Base-by-base conservation (phyloP, 106 monocot species). In the Chionographis japonica region DNA sequence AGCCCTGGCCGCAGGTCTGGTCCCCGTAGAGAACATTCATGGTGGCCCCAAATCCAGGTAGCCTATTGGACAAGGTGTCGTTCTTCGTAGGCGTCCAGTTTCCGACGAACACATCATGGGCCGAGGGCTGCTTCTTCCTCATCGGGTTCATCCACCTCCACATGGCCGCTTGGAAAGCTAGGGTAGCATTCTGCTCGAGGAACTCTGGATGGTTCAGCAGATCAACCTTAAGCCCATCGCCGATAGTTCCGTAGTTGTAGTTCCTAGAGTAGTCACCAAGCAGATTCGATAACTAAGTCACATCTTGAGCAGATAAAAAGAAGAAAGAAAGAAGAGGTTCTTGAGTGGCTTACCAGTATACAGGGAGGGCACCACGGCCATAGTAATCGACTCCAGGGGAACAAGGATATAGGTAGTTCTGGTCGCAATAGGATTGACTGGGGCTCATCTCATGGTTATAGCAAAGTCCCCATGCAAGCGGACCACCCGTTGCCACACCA, bases 31-130 rank as follows among this genome's bases (percentile, higher is more conserved):
- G 86, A 67, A 92, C 20, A 54, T 97, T 97, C 89, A 97, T 92
- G 52, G 92, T 92, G 14, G 86, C 66, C 2, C 97, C 97, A 56
- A 97, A 97, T 41, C 97, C 97, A 59, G 92, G 92, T 0, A 87
- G 73, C 82, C 92, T 89, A 40, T 92, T 86, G 4, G 83, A 76
- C 61, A 72, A 38, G 2, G 97, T 97, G 53, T 97, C 97, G 13
- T 97, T 97, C 80, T 92, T 97, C 3, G 92, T 83, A 37, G 97
- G 89, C 66, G 87, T 81, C 97, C 97, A 97, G 78, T 84, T 89
- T 6, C 92, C 89, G 12, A 92, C 92, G 54, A 94, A 86, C 6
- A 65, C 91, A 56, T 92, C 95, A 35, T 95, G 95, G 6, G 92
- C 84, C 3, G 95, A 95, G 18, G 95, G 95, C 72, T 95, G 95